Base-by-base conservation (phyloP, 2,329 filamentous ascomycete genomes). In the Fusarium sp. region DNA sequence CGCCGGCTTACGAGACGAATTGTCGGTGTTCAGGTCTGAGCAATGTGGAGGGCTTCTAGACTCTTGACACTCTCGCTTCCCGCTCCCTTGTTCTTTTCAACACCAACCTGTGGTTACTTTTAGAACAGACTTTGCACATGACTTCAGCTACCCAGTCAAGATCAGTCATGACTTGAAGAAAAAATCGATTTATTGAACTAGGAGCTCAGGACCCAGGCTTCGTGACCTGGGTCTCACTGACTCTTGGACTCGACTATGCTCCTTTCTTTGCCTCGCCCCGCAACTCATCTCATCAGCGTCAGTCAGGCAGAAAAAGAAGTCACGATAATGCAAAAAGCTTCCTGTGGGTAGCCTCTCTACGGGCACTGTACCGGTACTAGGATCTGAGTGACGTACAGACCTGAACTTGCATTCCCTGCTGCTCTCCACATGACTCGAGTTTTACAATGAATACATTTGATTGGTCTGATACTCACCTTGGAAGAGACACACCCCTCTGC, bases 261-360 rank as follows among this genome's bases (percentile, higher is more conserved):
- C 43, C 31, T 63, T 38, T 28, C 18, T 43, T 26, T 21, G 26
- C 43, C 33, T 42, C 44, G 66, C 47, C 66, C 61, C 60, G 29
- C 64, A 60, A 35, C 65, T 62, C 46, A 42, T 43, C 29, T 43
- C 29, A 23, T 43, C 52, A 52, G 43, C 29, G 47, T 47, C 64
- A 53, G 39, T 70, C 63, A 56, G 41, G 52, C 62, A 63, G 58
- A 43, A 44, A 59, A 56, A 44, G 57, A 49, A 54, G 60, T 62
- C 66, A 73, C 71, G 71, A 74, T 69, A 74, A 74, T 71, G 57
- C 55, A 65, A 57, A 62, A 57, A 62, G 23, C 63, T 58, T 61
- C 57, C 61, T 60, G 65, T 63, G 54, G 58, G 68, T 62, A 74
- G 56, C 66, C 69, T 68, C 63, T 62, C 53, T 11, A 33, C 29